phyloP scores from a whole-genome alignment of 208 protist species.

The Leishmania martiniquensis region DNA sequence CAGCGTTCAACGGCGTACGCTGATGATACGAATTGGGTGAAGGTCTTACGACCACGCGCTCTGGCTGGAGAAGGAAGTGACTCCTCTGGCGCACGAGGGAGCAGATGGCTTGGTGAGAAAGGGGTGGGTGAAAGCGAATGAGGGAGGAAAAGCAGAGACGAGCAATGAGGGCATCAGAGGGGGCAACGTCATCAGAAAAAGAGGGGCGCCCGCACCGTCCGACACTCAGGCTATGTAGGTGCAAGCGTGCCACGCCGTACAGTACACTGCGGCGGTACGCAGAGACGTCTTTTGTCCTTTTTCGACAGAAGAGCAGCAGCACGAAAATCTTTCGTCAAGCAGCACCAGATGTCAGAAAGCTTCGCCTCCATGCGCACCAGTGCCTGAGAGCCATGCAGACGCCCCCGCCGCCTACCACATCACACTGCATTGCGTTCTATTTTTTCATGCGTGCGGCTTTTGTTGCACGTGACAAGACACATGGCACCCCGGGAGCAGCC shows the following conservation, averaged over 20 bases:
- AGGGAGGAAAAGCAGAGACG: too few species aligned
- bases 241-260: not conserved
- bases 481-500: not conserved
- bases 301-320: not conserved
- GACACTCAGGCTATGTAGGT: not conserved
- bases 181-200: not conserved
- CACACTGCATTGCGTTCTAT: not conserved
- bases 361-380: not conserved
- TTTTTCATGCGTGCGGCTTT: not conserved
- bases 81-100: too few species aligned
- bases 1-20: too few species aligned
- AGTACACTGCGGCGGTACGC: not conserved
- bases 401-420: too few species aligned
- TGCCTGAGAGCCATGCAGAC: not conserved
- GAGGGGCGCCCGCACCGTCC: not conserved
- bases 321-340: not conserved
- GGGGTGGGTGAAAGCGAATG: too few species aligned
- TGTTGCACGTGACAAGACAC: not conserved
- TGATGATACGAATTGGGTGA: too few species aligned
- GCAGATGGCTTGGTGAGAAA: too few species aligned
- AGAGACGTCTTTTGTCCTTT: not conserved
- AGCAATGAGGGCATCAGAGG: too few species aligned
- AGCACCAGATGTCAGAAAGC: not conserved
- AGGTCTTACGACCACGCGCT: too few species aligned
- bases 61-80: too few species aligned